phyloP scores from a whole-genome alignment of 805 yeast genomes.

The Pichia kluyveri region DNA sequence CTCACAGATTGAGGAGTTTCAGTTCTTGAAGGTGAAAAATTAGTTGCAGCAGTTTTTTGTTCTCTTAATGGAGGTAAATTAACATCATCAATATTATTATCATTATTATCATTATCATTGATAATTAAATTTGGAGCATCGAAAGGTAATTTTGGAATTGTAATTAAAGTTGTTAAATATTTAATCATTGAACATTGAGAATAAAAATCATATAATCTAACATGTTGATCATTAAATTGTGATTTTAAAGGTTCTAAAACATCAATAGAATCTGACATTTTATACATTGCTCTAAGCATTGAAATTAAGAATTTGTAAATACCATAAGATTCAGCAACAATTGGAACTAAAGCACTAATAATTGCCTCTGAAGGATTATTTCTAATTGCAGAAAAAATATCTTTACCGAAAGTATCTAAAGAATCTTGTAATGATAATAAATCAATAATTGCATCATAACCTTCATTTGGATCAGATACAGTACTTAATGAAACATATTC shows the following conservation, averaged over 20 bases:
- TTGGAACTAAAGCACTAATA: slow-evolving; percentile 79
- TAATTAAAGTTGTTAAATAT: slow-evolving; percentile 70
- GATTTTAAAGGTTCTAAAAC: slow-evolving; percentile 68
- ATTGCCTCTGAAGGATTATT: slow-evolving; percentile 62
- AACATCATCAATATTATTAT: no score
- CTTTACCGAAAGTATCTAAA: slow-evolving; percentile 67
- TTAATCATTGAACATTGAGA: slow-evolving; percentile 83
- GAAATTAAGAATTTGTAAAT: slow-evolving; percentile 82
- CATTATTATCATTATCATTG: slow-evolving; percentile 33
- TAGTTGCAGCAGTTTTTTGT: slow-evolving; percentile 10
- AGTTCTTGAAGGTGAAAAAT: background rate
- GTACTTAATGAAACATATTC: slow-evolving; percentile 84
- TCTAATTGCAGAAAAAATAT: slow-evolving; percentile 55
- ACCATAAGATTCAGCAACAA: slow-evolving; percentile 87
- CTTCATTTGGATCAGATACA: slow-evolving; percentile 91
- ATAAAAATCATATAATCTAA: slow-evolving; percentile 69
- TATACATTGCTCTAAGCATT: slow-evolving; percentile 83
- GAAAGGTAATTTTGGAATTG: slow-evolving; percentile 59
- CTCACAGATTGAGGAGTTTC: no score
- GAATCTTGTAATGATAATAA: slow-evolving; percentile 79
- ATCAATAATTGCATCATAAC: slow-evolving; percentile 82
- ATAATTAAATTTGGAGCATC: slow-evolving; percentile 51
- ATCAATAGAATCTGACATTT: slow-evolving; percentile 62
- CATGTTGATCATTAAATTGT: slow-evolving; percentile 62
- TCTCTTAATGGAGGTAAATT: slow-evolving; percentile 22